Evolutionary conservation across 2,329 filamentous ascomycete species (phyloP), one percentile per base, ranked within the genome.

Genomic region (Teratosphaeria viscida): DNA sequence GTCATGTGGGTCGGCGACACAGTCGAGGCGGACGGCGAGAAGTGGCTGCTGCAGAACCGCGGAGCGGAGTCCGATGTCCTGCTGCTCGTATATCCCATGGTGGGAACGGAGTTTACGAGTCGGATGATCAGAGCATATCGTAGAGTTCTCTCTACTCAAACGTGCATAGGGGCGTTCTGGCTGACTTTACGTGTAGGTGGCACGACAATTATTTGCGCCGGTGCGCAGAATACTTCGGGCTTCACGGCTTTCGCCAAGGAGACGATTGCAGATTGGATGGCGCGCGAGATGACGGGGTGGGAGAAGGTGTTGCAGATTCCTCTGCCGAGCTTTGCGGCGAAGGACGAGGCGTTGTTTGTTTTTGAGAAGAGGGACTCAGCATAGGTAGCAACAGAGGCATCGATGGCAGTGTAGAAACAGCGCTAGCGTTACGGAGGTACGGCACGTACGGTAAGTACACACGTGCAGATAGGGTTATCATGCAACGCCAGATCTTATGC

Each of bases 261-360:
- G 71, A 84, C 81, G 27, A 83, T 89, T 71, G 85, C 85, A 65
- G 79, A 85, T 67, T 90, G 84, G 76, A 84, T 90, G 75, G 79
- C 74, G 61, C 74, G 71, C 55, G 81, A 86, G 68, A 79, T 82
- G 67, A 62, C 65, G 65, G 70, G 68, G 29, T 90, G 85, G 81
- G 77, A 79, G 56, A 81, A 82, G 71, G 77, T 82, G 2, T 78
- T 82, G 14, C 85, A 87, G 74, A 78, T 90, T 62, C 80, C 87
- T 3, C 71, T 91, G 68, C 87, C 87, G 26, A 89, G 85, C 70
- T 90, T 90, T 73, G 83, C 86, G 2, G 87, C 85, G 32, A 90
- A 90, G 71, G 88, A 91, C 66, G 87, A 91, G 73, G 87, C 84
- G 0, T 68, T 90, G 59, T 90, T 85, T 72, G 79, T 89, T 23